These are phyloP conservation scores for Ophiocytium majus DNA, from an alignment of 352 stramenopile species.

Conservation along the genomic window DNA sequence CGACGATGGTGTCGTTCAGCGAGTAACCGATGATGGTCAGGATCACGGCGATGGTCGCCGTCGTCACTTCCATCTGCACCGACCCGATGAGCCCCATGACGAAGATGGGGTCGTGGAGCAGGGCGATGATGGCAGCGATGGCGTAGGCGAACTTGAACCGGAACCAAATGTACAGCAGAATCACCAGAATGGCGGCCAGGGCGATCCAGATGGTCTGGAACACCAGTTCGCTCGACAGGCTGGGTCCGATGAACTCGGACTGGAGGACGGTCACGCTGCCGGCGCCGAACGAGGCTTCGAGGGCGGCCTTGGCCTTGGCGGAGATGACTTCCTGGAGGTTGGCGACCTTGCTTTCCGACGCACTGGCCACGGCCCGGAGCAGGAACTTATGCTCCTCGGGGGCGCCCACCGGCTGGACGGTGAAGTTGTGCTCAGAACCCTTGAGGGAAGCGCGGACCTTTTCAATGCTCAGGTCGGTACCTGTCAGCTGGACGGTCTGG, in stretches of 20 bases:
- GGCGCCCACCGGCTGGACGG: conserved; percentile 5
- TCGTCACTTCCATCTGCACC: conserved; percentile 11
- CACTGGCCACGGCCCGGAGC: not conserved
- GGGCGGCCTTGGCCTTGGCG: not conserved
- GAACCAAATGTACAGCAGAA: conserved; percentile 18
- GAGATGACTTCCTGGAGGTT: not conserved
- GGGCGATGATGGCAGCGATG: conserved; percentile 1
- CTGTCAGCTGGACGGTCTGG: not conserved
- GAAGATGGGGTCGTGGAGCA: conserved; percentile 14
- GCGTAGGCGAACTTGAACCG: conserved; percentile 17
- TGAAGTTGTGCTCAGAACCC: too few relatives aligned
- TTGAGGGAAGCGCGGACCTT: too few relatives aligned
- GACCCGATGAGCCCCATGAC: not conserved
- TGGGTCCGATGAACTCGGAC: conserved; percentile 22
- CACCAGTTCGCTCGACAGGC: not conserved
- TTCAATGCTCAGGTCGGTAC: too few relatives aligned
- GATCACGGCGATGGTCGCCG: not conserved
- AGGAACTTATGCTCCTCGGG: conserved; percentile 18
- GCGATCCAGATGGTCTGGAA: not conserved
- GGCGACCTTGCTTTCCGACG: not conserved
- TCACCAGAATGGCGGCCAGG: conserved; percentile 2
- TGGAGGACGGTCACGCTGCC: conserved; percentile 4
- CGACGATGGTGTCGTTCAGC: conserved; percentile 25
- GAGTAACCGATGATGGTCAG: conserved; percentile 24
- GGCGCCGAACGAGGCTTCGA: not conserved